Percentiles rank a stretch among this genome's conserved stretches.
Evolutionary conservation across 805 yeast genomes (phyloP).

Genomic region (Wickerhamiella occidentalis): DNA sequence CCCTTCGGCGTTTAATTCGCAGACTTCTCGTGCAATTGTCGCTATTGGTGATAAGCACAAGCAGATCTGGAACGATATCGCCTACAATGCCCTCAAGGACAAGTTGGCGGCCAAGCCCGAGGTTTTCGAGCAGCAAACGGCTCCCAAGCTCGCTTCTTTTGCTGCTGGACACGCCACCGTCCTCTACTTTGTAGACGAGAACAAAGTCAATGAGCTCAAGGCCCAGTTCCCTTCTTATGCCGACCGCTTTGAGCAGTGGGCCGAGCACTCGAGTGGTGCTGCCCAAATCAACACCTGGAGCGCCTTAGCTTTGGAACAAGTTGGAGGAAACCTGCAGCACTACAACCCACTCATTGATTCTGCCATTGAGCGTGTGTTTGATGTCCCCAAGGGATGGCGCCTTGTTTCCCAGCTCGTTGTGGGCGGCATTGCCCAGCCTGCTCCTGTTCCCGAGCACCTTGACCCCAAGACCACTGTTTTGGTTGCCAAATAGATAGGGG

Average conservation of each 20-base stretch:
- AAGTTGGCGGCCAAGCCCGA: conserved; percentile 13
- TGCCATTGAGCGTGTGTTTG: conserved; percentile 29
- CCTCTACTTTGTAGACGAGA: conserved; percentile 36
- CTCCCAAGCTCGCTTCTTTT: conserved; percentile 32
- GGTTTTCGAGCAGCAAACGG: conserved; percentile 28
- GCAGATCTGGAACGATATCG: conserved; percentile 35
- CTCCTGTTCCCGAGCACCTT: background rate
- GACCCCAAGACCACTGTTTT: background rate
- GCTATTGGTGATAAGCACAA: conserved; percentile 37
- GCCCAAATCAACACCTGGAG: conserved; percentile 44
- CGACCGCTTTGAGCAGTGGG: conserved; percentile 37
- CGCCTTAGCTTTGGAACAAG: conserved; percentile 34
- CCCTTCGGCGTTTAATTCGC: conserved; percentile 45
- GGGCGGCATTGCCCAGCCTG: conserved; percentile 28
- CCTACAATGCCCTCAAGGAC: conserved; percentile 25
- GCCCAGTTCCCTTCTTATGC: conserved; percentile 34
- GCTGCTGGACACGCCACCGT: conserved; percentile 40
- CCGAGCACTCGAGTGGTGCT: conserved; percentile 35
- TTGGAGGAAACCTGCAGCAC: conserved; percentile 44
- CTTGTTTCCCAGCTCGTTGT: conserved; percentile 41
- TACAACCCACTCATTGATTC: conserved; percentile 36
- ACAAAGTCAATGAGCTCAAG: too few relatives aligned
- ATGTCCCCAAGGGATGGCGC: conserved; percentile 34
- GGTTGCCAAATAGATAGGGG: background rate
- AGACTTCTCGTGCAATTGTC: conserved; percentile 38